Base-by-base conservation (phyloP, 2,329 filamentous ascomycete species). In the Bipolaris oryzae region DNA sequence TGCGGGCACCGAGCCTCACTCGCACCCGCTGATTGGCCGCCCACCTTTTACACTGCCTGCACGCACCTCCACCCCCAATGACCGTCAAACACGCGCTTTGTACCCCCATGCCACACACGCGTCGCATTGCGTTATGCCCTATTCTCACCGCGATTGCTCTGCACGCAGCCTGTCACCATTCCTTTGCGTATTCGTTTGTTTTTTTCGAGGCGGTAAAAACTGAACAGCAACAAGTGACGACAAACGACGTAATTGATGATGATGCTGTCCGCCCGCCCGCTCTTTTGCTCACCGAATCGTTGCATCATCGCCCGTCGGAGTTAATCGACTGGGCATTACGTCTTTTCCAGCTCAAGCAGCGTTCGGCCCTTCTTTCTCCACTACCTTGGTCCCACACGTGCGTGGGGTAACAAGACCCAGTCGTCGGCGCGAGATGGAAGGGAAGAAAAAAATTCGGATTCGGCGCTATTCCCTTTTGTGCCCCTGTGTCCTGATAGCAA, bases 121-220 rank as follows among this genome's bases (percentile, higher is more conserved):
- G 45, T 48, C 45, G 45, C 45, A 48, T 38, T 48, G 45, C 45
- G 45, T 48, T 48, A 38, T 28, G 5, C 45, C 45, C 25, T 25
- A n/a, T 34, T 9, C 34, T 38, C 45, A 34, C 20, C 45, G 33
- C 21, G 7, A 9, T 15, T 20, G 9, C 3, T 38, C 21, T 10
- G 13, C 5, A 4, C 15, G 2, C 25, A 15, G 2, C 25, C 9
- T n/a, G 2, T 31, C 4, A 18, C 25, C 25, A 44, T 7, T 7
- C 41, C 23, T 28, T 44, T 44, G 11, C 7, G 13, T 3, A 21
- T 15, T 18, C 41, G n/a, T 13, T 18, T n/a, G 10, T 18, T 28
- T 41, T 28, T 31, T n/a, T n/a, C 18, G 42, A 21, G 20, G 20
- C 38, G 18, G 11, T 37, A 25, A 44, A 15, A 34, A 45, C 38